phyloP scores from a whole-genome alignment of 2,329 filamentous ascomycete genomes.

The Sclerotinia borealis region DNA sequence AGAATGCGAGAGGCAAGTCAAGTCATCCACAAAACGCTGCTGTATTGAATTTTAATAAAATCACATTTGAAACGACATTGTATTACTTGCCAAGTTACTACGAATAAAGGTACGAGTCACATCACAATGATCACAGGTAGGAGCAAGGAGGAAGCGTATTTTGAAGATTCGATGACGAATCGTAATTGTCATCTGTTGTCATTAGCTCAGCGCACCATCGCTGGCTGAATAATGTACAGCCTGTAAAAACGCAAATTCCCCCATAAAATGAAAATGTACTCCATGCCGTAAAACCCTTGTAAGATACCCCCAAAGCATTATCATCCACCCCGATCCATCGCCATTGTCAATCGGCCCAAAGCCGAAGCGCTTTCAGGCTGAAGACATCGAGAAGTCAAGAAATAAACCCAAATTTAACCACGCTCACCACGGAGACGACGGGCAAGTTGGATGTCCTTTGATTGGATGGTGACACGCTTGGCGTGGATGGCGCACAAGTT shows the following conservation, averaged over 20 bases:
- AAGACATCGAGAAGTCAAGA: conserved; percentile 13
- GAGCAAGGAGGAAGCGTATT: not conserved
- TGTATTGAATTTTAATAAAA: too few relatives aligned
- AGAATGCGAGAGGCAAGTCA: too few relatives aligned
- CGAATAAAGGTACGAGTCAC: not conserved
- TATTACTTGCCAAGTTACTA: not conserved
- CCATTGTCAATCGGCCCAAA: conserved; percentile 8
- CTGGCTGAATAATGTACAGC: conserved; percentile 31
- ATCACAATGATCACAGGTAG: not conserved
- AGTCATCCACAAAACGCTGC: too few relatives aligned
- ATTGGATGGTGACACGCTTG: conserved; percentile 96
- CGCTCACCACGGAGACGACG: conserved; percentile 91
- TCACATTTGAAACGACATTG: too few relatives aligned
- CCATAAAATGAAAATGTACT: conserved; percentile 22
- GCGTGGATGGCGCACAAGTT: conserved; percentile 98
- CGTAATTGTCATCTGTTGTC: conserved; percentile 15
- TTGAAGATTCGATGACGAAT: conserved; percentile 21
- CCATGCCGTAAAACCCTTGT: conserved; percentile 24
- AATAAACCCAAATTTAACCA: conserved; percentile 51
- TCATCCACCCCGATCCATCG: conserved; percentile 19
- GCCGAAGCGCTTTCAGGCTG: conserved; percentile 16
- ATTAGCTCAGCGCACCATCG: conserved; percentile 29
- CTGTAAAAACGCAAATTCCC: conserved; percentile 13
- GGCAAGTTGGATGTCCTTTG: conserved; percentile 83
- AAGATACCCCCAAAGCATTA: conserved; percentile 27